Percentiles rank a stretch among this genome's conserved stretches.
Evolutionary conservation across 768 basidiomycete species (phyloP).

Genomic region (Tremella yokohamensis): DNA sequence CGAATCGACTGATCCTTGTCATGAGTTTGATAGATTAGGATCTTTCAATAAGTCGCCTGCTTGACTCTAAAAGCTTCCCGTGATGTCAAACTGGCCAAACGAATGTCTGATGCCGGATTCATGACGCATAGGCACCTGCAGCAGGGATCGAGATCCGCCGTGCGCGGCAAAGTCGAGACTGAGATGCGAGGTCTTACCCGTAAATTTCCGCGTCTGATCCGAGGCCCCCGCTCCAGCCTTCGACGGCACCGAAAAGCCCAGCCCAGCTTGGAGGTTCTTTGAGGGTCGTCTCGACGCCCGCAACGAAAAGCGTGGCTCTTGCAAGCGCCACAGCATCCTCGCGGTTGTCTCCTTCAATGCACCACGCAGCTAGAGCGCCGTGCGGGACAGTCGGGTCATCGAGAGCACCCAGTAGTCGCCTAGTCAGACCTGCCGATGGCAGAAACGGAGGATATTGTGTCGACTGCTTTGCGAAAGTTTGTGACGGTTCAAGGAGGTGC

Average conservation of each 20-base stretch:
- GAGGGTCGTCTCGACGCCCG: slow-evolving; percentile 17
- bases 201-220: slow-evolving; percentile 41
- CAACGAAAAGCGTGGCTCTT: slow-evolving; percentile 10
- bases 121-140: no score
- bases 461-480: neutral
- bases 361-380: slow-evolving; percentile 67
- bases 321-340: slow-evolving; percentile 57
- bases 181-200: slow-evolving; percentile 23
- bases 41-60: no score
- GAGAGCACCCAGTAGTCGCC: slow-evolving; percentile 63
- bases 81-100: no score
- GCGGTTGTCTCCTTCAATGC: slow-evolving; percentile 77
- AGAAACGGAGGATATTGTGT: slow-evolving; percentile 62
- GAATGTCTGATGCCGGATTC: no score
- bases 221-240: slow-evolving; percentile 42
- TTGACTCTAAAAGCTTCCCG: no score
- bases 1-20: no score
- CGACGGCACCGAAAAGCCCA: slow-evolving; percentile 35
- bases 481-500: slow-evolving; percentile 7
- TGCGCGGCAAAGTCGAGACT: no score
- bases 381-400: slow-evolving; percentile 54
- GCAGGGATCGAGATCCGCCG: no score
- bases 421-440: slow-evolving; percentile 71
- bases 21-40: no score
- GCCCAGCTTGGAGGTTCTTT: slow-evolving; percentile 37